Base-by-base conservation (phyloP, 495 filamentous ascomycete genomes). In the Aspergillus mulundensis region DNA sequence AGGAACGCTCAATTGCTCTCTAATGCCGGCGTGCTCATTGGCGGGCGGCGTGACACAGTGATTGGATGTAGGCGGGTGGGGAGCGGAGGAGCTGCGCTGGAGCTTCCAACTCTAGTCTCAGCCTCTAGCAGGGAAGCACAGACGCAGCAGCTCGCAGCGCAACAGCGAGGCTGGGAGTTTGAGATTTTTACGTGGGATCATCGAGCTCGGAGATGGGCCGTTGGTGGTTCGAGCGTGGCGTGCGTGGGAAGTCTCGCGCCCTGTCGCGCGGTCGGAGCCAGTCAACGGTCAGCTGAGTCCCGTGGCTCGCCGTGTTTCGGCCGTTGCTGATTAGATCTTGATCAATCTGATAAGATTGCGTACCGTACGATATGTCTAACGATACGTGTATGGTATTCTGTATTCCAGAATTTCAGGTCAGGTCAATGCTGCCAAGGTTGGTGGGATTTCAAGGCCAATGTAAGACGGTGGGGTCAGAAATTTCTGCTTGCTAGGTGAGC, bases 21-120 rank as follows among this genome's bases (percentile, higher is more conserved):
- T 49, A 42, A 59, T 61, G 53, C 55, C 55, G 43, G 42, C 49
- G 44, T 28, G 40, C 54, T 63, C 53, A 66, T 60, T 62, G 46
- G 58, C 32, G 59, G 61, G 43, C 25, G 48, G 16, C 32, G 40
- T 44, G 20, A 41, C 55, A 56, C 23, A n/a, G 40, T 58, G 28
- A 62, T 62, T 62, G 63, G 63, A 5, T 23, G 28, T 12, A 16
- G 18, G 34, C 39, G 30, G 19, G 39, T 51, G 63, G 61, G 63
- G 63, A 30, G 38, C 21, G 24, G n/a, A 8, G 43, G 30, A 47
- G 44, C 36, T 49, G 47, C 40, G 34, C 50, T 50, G 30, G 36
- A 5, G 25, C 25, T 28, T n/a, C 25, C 4, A 28, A 3, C 25
- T 28, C 25, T 3, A 28, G n/a, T n/a, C n/a, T n/a, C n/a, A n/a